Base-by-base conservation (phyloP, 345 rosid genomes). In the Clausena lansium region DNA sequence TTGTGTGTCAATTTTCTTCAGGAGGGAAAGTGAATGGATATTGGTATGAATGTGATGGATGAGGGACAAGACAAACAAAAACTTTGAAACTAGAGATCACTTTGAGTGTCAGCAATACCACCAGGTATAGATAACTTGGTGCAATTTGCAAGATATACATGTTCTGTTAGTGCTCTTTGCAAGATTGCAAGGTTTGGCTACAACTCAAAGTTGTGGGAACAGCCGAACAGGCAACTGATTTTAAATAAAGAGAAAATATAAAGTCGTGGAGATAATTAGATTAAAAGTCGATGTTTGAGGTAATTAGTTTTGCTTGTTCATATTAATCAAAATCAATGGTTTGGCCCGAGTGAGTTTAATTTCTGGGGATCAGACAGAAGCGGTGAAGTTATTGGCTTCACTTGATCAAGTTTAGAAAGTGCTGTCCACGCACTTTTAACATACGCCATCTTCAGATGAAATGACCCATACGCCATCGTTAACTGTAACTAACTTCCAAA, bases 201-300 rank as follows among this genome's bases (percentile, higher is more conserved):
- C 69, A 47, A 62, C 67, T 59, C n/a, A 47, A 24, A 60, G 28
- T 25, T 52, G 62, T 70, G 41, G 45, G 22, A 60, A 39, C 9
- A 38, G 41, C 9, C 41, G 22, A 60, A 39, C 9, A 38, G 41
- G 41, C 41, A 0, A 38, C 65, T 38, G 17, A 32, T 11, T 58
- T 4, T n/a, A 35, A 22, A 6, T 25, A 6, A 24, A 61, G 38
- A 7, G 5, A 4, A 62, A 62, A 32, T 6, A 62, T 14, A 30
- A 62, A 1, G 38, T 6, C 6, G 4, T n/a, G 75, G 11, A 38
- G 25, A 57, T 28, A 32, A 70, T 30, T 11, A 47, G 36, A 69
- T 55, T 14, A 35, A 9, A 74, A 75, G 77, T 75, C 77, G 45
- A 62, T 20, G 61, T 33, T n/a, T 55, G n/a, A 22, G 35, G 45